phyloP scores from a whole-genome alignment of 441 rosid genomes.

The Corymbia citriodora region DNA sequence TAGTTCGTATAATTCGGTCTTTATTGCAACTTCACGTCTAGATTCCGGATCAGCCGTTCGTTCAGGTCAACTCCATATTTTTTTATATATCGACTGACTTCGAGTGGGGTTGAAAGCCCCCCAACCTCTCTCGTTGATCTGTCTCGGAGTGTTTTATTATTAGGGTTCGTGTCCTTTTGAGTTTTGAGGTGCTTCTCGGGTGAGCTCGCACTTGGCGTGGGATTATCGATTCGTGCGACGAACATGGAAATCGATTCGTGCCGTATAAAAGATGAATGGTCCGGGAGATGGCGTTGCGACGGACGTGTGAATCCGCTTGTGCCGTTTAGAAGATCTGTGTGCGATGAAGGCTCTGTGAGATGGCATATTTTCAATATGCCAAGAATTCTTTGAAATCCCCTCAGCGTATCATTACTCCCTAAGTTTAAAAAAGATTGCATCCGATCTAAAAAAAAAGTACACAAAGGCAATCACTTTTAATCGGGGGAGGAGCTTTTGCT shows the following conservation, averaged over 20 bases:
- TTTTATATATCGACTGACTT: not conserved
- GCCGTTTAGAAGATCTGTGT: not conserved
- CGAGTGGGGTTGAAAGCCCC: not conserved
- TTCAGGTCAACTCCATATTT: not conserved
- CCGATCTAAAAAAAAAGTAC: not conserved
- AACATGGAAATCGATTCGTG: not conserved
- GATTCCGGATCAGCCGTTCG: not conserved
- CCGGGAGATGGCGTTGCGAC: not conserved
- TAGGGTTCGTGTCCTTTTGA: not conserved
- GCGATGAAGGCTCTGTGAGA: not conserved
- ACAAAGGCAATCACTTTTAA: not conserved
- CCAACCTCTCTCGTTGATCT: not conserved
- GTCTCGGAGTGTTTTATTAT: not conserved
- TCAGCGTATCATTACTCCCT: not conserved
- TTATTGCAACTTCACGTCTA: not conserved
- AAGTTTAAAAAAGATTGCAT: not conserved
- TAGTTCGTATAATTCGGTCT: not conserved
- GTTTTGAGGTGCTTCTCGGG: not conserved
- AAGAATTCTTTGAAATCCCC: not conserved
- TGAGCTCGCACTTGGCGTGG: not conserved
- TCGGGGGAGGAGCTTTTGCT: not conserved
- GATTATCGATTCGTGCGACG: not conserved
- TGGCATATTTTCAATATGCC: not conserved
- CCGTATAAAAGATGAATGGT: not conserved
- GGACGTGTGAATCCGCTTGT: not conserved